These are phyloP conservation scores for Diplodia intermedia DNA, from an alignment of 2,329 filamentous ascomycete species.

Conservation along the genomic window DNA sequence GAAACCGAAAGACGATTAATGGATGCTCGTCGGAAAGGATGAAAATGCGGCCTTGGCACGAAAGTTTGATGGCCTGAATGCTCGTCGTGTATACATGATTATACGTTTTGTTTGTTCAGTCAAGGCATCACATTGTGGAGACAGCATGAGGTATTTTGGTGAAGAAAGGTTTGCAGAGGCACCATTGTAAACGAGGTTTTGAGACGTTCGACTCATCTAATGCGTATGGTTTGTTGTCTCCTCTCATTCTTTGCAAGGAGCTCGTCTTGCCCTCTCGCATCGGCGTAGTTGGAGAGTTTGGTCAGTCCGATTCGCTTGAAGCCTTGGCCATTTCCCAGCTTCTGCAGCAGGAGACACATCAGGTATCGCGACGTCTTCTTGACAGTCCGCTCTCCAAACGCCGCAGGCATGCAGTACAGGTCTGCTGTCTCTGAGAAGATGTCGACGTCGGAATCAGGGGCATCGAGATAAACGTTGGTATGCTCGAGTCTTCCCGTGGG, in stretches of 20 bases:
- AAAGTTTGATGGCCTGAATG: not conserved
- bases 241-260: not conserved
- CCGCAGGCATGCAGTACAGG: constrained; percentile 34
- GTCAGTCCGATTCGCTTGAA: constrained; percentile 12
- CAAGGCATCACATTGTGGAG: too few species aligned
- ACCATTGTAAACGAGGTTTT: not conserved
- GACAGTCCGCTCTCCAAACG: constrained; percentile 31
- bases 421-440: constrained; percentile 29
- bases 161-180: not conserved
- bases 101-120: not conserved
- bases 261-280: not conserved
- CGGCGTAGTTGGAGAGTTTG: not conserved
- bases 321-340: not conserved
- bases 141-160: not conserved
- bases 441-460: constrained; percentile 31
- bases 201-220: not conserved
- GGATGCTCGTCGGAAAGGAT: not conserved
- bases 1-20: not conserved
- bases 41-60: too few species aligned
- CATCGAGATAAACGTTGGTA: constrained; percentile 35
- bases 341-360: constrained; percentile 33
- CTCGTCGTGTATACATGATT: not conserved
- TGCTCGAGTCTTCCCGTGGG: not conserved
- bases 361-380: constrained; percentile 34
- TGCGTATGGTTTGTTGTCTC: not conserved